Evolutionary conservation across 225 moss, liverwort and hornwort species (phyloP).

Genomic region (Straminergon stramineum): DNA sequence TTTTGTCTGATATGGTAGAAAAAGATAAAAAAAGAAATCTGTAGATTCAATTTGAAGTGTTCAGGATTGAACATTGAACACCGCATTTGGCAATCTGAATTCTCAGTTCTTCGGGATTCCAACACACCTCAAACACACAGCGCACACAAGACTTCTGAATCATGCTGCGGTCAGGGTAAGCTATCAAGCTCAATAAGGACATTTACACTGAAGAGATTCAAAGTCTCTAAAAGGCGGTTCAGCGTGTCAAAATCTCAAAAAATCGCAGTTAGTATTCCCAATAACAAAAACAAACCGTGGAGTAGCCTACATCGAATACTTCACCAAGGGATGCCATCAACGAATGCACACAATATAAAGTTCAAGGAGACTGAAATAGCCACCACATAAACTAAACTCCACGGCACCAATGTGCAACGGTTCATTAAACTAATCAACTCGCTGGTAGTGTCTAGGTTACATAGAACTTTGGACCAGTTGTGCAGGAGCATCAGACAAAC

Average conservation of each 20-base stretch:
- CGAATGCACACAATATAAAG: not conserved
- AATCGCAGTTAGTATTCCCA: not conserved
- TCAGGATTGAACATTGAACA: not conserved
- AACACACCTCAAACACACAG: not conserved
- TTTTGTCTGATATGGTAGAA: not conserved
- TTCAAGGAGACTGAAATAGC: not conserved
- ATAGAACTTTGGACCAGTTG: constrained; percentile 39
- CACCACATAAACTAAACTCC: not conserved
- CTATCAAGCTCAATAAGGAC: not conserved
- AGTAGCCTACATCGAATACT: not conserved
- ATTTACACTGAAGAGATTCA: not conserved
- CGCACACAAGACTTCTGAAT: not conserved
- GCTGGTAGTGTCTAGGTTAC: constrained; percentile 17
- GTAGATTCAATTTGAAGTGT: not conserved
- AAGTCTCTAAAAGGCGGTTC: not conserved
- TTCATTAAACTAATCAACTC: constrained; percentile 16
- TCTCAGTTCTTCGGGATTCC: no score
- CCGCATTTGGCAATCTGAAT: not conserved
- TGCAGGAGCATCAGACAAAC: constrained; percentile 33
- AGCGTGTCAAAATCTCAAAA: not conserved
- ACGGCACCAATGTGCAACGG: constrained; percentile 10
- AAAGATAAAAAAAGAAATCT: not conserved
- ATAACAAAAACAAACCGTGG: not conserved
- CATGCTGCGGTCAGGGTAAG: not conserved
- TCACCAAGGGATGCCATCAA: not conserved